Conservation (phyloP, 2,329 filamentous ascomycete genomes). For the Hypoxylon sp. region DNA sequence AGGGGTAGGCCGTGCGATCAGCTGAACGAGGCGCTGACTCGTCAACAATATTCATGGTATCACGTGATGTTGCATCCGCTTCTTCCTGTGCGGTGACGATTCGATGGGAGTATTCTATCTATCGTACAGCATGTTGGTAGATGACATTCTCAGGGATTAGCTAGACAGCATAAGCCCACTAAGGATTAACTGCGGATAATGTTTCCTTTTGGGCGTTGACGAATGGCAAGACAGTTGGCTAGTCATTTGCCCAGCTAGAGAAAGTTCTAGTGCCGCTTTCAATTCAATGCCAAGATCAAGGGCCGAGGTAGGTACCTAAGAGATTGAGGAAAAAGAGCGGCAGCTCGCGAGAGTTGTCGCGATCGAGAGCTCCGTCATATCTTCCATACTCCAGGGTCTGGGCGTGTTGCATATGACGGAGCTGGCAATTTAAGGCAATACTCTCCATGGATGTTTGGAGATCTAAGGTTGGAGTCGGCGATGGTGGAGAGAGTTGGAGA, state of each 20-base stretch:
- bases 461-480: constrained; percentile 30
- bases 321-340: not conserved
- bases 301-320: too few relatives aligned
- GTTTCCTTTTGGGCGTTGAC: not conserved
- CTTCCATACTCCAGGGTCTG: constrained; percentile 1
- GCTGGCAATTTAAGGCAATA: constrained; percentile 11
- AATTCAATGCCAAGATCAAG: constrained; percentile 13
- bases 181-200: not conserved
- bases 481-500: constrained; percentile 23
- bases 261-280: constrained; percentile 15
- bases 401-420: constrained; percentile 34
- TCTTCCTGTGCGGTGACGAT: not conserved
- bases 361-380: constrained; percentile 31
- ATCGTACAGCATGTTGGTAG: not conserved
- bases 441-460: constrained; percentile 15
- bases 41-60: not conserved
- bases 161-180: not conserved
- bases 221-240: not conserved
- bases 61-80: not conserved
- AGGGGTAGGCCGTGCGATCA: not conserved
- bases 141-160: not conserved
- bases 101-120: not conserved
- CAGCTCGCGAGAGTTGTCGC: not conserved
- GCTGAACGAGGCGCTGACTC: not conserved
- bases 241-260: constrained; percentile 17